A percentile compares a stretch with the other conserved stretches of the same genome.
These are phyloP conservation scores for Pulveroboletus ravenelii DNA, from an alignment of 768 basidiomycete genomes.

Conservation along the genomic window DNA sequence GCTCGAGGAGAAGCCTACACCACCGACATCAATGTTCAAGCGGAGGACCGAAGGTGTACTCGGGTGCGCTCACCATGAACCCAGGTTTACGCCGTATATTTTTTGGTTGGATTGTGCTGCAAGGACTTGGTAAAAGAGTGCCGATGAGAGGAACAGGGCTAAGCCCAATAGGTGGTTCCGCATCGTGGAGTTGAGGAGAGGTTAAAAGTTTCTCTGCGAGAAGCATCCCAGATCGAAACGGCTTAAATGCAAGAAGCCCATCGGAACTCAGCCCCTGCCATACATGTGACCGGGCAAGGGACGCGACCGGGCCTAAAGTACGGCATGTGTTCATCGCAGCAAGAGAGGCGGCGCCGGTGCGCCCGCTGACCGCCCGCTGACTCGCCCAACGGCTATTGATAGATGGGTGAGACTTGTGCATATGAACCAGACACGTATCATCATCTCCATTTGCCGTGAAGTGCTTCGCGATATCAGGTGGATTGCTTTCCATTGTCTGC, in stretches of 20 bases:
- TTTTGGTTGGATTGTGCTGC: slow-evolving; percentile 33
- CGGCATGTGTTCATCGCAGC: too few species aligned
- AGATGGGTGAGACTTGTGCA: too few species aligned
- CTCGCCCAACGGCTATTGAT: too few species aligned
- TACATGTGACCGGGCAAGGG: neutral
- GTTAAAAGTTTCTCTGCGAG: neutral
- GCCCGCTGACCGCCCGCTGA: too few species aligned
- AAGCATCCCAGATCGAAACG: neutral
- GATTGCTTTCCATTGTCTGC: too few species aligned
- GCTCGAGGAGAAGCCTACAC: slow-evolving; percentile 66
- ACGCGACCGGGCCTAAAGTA: neutral
- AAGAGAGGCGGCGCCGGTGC: too few species aligned
- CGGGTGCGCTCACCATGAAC: slow-evolving; percentile 48
- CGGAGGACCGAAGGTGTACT: neutral
- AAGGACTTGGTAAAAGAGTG: slow-evolving; percentile 16
- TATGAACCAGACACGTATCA: too few species aligned
- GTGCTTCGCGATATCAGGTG: too few species aligned
- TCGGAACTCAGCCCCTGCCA: neutral
- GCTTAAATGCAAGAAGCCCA: slow-evolving; percentile 1
- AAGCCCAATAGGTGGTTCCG: slow-evolving; percentile 10
- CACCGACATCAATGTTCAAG: slow-evolving; percentile 1
- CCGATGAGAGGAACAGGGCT: slow-evolving; percentile 12
- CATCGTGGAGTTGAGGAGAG: slow-evolving; percentile 14
- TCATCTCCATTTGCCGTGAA: too few species aligned
- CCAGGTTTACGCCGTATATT: slow-evolving; percentile 70